These are phyloP conservation scores for Deuterostichococcus epilithicus DNA, from an alignment of 139 green algal genomes.

Conservation along the genomic window DNA sequence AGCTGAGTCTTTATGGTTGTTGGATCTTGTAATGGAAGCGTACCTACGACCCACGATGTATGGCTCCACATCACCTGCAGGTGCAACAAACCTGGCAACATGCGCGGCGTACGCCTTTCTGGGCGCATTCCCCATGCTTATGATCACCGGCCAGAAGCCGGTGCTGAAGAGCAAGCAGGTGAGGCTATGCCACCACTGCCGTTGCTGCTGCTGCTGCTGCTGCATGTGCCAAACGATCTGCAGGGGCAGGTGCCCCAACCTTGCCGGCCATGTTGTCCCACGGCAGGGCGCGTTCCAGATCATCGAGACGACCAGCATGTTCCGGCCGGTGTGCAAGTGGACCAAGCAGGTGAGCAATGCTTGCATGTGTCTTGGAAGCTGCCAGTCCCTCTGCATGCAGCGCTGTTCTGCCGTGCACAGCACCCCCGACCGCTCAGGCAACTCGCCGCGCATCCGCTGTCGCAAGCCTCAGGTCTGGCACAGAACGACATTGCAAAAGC, in stretches of 20 bases:
- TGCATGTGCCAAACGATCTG: not conserved
- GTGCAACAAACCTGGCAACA: constrained; percentile 33
- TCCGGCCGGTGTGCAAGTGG: constrained; percentile 32
- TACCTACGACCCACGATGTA: not conserved
- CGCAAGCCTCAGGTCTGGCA: not conserved
- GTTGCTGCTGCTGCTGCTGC: constrained; percentile 10
- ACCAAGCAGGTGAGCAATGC: constrained; percentile 21
- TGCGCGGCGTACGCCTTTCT: constrained; percentile 33
- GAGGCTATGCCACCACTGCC: too few species aligned
- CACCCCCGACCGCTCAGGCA: too few species aligned
- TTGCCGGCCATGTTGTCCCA: too few species aligned
- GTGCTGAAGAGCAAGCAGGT: constrained; percentile 47
- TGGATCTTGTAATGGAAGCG: too few species aligned
- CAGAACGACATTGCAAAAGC: not conserved
- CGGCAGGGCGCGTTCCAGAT: constrained; percentile 43
- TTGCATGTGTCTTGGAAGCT: too few species aligned
- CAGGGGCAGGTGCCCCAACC: not conserved
- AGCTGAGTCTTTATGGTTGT: too few species aligned
- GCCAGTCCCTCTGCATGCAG: too few species aligned
- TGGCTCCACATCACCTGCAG: not conserved
- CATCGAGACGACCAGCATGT: constrained; percentile 27
- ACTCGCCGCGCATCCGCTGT: not conserved
- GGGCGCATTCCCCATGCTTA: constrained; percentile 34
- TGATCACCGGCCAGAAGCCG: constrained; percentile 36
- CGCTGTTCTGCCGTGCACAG: not conserved